phyloP scores from a whole-genome alignment of 305 asterid species.

The Solanum chacoense region DNA sequence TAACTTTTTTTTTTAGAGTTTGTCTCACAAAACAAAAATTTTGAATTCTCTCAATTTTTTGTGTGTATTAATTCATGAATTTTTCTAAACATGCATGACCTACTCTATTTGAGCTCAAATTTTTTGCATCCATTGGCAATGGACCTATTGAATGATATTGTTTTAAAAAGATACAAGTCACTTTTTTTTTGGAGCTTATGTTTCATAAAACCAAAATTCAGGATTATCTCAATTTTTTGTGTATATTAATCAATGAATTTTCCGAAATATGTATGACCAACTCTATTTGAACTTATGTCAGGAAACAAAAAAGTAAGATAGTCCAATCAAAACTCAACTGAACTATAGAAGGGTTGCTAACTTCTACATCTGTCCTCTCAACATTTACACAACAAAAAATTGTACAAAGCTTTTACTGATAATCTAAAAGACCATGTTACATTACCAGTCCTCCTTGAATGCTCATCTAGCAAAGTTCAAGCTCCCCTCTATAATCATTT shows the following conservation, averaged over 20 bases:
- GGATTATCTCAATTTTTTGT: no score
- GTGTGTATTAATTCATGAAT: not conserved
- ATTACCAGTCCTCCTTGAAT: not conserved
- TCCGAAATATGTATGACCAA: not conserved
- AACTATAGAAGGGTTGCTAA: not conserved
- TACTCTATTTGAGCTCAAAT: not conserved
- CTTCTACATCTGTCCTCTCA: not conserved
- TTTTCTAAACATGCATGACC: not conserved
- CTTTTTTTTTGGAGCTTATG: not conserved
- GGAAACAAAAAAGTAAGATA: not conserved
- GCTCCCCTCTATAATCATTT: constrained; percentile 7
- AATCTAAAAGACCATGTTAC: not conserved
- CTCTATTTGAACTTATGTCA: not conserved
- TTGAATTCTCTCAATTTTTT: not conserved
- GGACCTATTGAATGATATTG: not conserved
- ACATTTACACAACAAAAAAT: not conserved
- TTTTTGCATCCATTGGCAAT: not conserved
- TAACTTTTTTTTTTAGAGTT: not conserved
- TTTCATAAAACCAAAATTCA: not conserved
- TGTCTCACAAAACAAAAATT: no score
- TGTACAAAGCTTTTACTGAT: not conserved
- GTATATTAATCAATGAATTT: no score
- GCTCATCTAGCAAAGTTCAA: not conserved
- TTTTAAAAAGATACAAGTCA: not conserved
- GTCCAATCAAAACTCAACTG: not conserved